Evolutionary conservation across 78 protist genomes (phyloP).

Genomic region (Isochrysis galbana): DNA sequence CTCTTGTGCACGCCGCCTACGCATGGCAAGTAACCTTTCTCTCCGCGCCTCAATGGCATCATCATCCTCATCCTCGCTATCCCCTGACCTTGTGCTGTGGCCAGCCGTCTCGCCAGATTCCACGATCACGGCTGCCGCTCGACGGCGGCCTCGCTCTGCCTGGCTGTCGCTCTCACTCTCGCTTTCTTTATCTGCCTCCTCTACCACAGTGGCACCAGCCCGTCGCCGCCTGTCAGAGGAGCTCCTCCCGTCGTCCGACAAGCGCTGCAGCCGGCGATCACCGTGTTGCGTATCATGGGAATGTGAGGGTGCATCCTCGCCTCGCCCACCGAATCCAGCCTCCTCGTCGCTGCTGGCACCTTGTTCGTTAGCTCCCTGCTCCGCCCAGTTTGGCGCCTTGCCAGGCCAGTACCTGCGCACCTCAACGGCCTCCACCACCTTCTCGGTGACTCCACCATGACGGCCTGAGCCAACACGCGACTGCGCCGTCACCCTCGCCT

Average conservation of each 20-base stretch:
- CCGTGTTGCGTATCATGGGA: not conserved
- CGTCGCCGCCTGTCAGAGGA: not conserved
- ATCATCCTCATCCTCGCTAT: not conserved
- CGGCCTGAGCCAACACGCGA: not conserved
- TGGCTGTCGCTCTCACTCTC: not conserved
- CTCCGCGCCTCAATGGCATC: not conserved
- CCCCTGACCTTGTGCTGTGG: too few relatives aligned
- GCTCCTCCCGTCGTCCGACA: not conserved
- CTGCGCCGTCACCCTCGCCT: not conserved
- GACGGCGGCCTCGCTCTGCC: not conserved
- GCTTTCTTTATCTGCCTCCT: not conserved
- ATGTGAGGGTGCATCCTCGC: not conserved
- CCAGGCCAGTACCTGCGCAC: not conserved
- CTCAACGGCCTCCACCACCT: not conserved
- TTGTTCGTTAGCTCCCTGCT: too few relatives aligned
- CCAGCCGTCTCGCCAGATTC: not conserved
- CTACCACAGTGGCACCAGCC: not conserved
- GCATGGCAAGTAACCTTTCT: not conserved
- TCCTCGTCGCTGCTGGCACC: not conserved
- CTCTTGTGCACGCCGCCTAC: not conserved
- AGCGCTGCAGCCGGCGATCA: not conserved
- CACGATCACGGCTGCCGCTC: not conserved
- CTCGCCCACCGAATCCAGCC: not conserved
- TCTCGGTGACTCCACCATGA: not conserved
- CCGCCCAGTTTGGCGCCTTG: conserved; percentile 10